Evolutionary conservation across 2,329 filamentous ascomycete species (phyloP), one percentile per base, ranked within the genome.

Genomic region (Pseudocercospora ulei): DNA sequence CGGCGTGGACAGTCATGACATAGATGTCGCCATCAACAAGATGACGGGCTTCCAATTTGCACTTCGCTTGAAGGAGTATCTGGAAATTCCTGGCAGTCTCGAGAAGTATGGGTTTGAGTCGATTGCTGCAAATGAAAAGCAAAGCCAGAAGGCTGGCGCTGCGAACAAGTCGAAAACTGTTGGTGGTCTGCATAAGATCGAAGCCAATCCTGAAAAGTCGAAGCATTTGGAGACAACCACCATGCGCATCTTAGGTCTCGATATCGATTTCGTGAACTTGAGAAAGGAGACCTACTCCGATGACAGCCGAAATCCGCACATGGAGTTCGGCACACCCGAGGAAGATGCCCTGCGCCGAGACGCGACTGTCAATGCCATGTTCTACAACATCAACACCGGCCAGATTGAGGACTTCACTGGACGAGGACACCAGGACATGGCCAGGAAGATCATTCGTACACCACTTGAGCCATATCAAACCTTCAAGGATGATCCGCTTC

Each of bases 161-260:
- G 58, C 53, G 8, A 60, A 62, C 49, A 67, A 66, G 54, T 63
- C 59, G 11, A 71, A 72, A 36, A 78, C 79, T 40, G 69, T 90
- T 37, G 79, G 81, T 34, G 80, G 75, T 47, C 69, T 95, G 19
- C 81, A 95, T 68, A 92, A 85, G 61, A 88, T 95, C 50, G 80
- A 81, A 36, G 80, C 80, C 41, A 96, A 96, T 59, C 88, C 87
- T 0, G 86, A 95, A 55, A 95, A 94, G 65, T 94, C 86, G 12
- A 96, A 96, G 64, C 84, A 96, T 58, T 73, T 96, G 8, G 88
- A 93, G 62, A 96, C 88, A 0, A 82, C 85, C 33, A 93, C 85
- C 6, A 85, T 82, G 14, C 81, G 72, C 49, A 77, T 96, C 41
- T 78, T 94, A 55, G 85, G 82, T 1, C 71, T 92, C 33, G 88